Conservation (phyloP, 768 basidiomycete species). For the Mycena belliarum region DNA sequence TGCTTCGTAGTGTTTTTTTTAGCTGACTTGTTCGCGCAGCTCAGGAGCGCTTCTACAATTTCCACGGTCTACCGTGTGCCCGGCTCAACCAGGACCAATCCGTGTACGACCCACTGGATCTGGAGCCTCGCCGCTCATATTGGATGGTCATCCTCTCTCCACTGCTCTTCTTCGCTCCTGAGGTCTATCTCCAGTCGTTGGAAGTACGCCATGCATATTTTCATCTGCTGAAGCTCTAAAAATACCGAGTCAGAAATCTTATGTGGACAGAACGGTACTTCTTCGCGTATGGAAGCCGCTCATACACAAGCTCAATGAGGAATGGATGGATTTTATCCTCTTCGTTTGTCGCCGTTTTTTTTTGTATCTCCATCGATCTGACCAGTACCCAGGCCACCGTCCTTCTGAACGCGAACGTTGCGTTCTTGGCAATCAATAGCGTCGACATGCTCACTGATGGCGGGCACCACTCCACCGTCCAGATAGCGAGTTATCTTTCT, state of each 20-base stretch:
- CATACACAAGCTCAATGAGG: slow-evolving; percentile 32
- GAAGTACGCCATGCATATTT: too few species aligned
- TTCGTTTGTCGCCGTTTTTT: slow-evolving; percentile 32
- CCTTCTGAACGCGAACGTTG: slow-evolving; percentile 43
- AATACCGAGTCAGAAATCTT: too few species aligned
- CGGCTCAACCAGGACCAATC: slow-evolving; percentile 32
- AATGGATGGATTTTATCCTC: slow-evolving; percentile 41
- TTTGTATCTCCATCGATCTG: not conserved
- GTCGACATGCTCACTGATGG: slow-evolving; percentile 1
- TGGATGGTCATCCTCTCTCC: slow-evolving; percentile 29
- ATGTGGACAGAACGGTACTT: slow-evolving; percentile 36
- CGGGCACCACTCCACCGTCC: slow-evolving; percentile 24
- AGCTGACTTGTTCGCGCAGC: too few species aligned
- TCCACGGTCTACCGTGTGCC: slow-evolving; percentile 33
- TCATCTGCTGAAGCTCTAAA: too few species aligned
- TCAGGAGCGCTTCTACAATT: slow-evolving; percentile 27
- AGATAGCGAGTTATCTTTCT: slow-evolving; percentile 37
- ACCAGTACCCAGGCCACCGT: slow-evolving; percentile 37
- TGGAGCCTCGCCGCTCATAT: not conserved
- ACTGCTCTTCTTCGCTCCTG: slow-evolving; percentile 39
- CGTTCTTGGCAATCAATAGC: slow-evolving; percentile 41
- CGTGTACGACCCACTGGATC: slow-evolving; percentile 14
- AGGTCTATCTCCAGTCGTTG: slow-evolving; percentile 33
- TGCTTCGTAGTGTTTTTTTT: too few species aligned
- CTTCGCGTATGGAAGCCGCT: slow-evolving; percentile 37